Evolutionary conservation across 2,329 filamentous ascomycete genomes (phyloP).

Genomic region (Penicillium italicum): DNA sequence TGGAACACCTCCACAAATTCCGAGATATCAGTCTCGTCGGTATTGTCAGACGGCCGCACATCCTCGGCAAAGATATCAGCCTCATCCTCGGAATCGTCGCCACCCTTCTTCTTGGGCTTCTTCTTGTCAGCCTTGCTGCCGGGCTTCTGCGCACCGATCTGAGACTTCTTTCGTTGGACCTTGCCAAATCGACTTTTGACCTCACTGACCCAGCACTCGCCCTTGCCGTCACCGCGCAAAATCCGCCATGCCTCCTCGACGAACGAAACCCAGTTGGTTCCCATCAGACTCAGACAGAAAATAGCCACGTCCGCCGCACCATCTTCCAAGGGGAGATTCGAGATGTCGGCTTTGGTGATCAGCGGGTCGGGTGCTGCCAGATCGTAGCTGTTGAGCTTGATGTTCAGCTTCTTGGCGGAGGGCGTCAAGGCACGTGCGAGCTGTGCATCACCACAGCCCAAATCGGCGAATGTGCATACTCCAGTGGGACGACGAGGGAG

Average conservation of each 20-base stretch:
- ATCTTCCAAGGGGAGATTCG: conserved; percentile 71
- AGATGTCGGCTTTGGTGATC: conserved; percentile 86
- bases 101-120: conserved; percentile 46
- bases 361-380: conserved; percentile 71
- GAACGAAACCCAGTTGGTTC: conserved; percentile 96
- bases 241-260: conserved; percentile 93
- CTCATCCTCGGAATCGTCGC: conserved; percentile 44
- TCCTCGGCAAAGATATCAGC: conserved; percentile 54
- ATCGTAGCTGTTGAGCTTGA: conserved; percentile 81
- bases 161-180: conserved; percentile 45
- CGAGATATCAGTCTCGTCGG: conserved; percentile 76
- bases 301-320: conserved; percentile 79
- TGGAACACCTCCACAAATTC: conserved; percentile 81
- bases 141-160: conserved; percentile 36
- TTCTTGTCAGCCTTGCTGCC: conserved; percentile 44
- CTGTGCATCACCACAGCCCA: conserved; percentile 89
- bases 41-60: conserved; percentile 53
- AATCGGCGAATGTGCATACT: conserved; percentile 75
- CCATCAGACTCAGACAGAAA: conserved; percentile 97
- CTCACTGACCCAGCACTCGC: conserved; percentile 94
- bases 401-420: conserved; percentile 62
- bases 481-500: conserved; percentile 68
- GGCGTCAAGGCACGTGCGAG: conserved; percentile 64
- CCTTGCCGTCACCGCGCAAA: conserved; percentile 73
- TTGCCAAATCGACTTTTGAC: conserved; percentile 89